Evolutionary conservation across 805 yeast genomes (phyloP).

Genomic region (Wickerhamomyces mucosus): DNA sequence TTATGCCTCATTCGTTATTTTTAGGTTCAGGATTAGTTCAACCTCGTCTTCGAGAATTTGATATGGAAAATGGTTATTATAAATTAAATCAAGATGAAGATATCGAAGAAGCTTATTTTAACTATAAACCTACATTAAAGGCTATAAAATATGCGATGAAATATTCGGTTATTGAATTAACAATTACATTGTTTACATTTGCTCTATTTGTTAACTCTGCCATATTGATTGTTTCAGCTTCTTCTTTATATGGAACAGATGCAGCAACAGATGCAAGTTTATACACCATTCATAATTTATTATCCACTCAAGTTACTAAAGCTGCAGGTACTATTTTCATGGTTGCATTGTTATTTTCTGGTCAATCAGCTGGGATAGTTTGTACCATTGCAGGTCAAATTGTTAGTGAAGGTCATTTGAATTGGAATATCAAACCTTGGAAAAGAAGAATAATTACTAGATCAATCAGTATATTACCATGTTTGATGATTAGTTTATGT

Average conservation of each 20-base stretch:
- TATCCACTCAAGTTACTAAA: constrained; percentile 52
- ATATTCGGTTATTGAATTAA: constrained; percentile 64
- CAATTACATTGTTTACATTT: constrained; percentile 61
- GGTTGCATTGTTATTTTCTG: constrained; percentile 74
- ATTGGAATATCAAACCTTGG: constrained; percentile 79
- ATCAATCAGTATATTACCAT: constrained; percentile 71
- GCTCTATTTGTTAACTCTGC: constrained; percentile 85
- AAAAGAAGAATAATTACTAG: constrained; percentile 70
- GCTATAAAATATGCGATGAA: constrained; percentile 68
- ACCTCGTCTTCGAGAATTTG: constrained; percentile 71
- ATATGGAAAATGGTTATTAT: constrained; percentile 45
- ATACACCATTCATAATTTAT: constrained; percentile 61
- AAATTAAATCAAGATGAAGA: constrained; percentile 12
- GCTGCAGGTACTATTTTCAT: constrained; percentile 80
- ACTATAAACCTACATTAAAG: constrained; percentile 59
- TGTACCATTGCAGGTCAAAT: constrained; percentile 93
- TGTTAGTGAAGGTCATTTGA: constrained; percentile 82
- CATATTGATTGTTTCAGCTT: constrained; percentile 73
- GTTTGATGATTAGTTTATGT: constrained; percentile 58
- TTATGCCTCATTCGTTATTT: constrained; percentile 86
- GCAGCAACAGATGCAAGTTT: constrained; percentile 76
- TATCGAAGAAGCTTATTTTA: constrained; percentile 27
- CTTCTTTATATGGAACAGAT: constrained; percentile 60
- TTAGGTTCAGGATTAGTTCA: constrained; percentile 83
- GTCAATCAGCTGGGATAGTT: constrained; percentile 86